phyloP scores from a whole-genome alignment of 2,329 filamentous ascomycete genomes.

The Clarireedia hainanense region DNA sequence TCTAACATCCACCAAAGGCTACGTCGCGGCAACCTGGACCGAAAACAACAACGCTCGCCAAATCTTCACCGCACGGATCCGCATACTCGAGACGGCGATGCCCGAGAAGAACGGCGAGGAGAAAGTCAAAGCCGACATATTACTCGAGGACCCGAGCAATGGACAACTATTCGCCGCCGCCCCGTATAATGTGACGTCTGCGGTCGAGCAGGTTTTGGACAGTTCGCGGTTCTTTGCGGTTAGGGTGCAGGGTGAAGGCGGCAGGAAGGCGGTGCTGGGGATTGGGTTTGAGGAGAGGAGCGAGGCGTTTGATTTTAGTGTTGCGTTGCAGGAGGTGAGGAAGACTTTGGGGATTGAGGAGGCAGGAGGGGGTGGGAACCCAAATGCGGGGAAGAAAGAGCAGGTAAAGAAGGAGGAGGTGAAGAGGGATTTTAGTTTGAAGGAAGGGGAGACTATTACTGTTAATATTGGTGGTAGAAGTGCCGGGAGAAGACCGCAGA shows the following conservation, averaged over 20 bases:
- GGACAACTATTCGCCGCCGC: conserved; percentile 78
- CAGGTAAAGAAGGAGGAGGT: conserved; percentile 36
- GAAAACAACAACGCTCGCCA: conserved; percentile 56
- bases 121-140: conserved; percentile 62
- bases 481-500: conserved; percentile 19
- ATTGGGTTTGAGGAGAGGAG: conserved; percentile 82
- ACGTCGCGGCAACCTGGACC: conserved; percentile 73
- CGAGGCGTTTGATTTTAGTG: conserved; percentile 79
- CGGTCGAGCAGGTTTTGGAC: conserved; percentile 72
- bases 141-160: conserved; percentile 67
- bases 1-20: conserved; percentile 67
- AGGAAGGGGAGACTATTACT: conserved; percentile 83
- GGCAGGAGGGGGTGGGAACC: conserved; percentile 25
- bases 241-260: conserved; percentile 66
- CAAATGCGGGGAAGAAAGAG: conserved; percentile 22
- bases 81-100: conserved; percentile 67
- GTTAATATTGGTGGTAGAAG: conserved; percentile 60
- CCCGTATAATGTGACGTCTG: conserved; percentile 59
- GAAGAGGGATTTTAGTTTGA: conserved; percentile 74
- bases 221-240: conserved; percentile 80
- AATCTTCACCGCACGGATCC: conserved; percentile 80
- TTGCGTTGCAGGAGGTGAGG: conserved; percentile 70
- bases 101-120: conserved; percentile 36
- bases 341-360: conserved; percentile 58
- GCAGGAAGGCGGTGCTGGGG: conserved; percentile 71